phyloP scores from a whole-genome alignment of 768 basidiomycete species.

The Butyriboletus loyo region DNA sequence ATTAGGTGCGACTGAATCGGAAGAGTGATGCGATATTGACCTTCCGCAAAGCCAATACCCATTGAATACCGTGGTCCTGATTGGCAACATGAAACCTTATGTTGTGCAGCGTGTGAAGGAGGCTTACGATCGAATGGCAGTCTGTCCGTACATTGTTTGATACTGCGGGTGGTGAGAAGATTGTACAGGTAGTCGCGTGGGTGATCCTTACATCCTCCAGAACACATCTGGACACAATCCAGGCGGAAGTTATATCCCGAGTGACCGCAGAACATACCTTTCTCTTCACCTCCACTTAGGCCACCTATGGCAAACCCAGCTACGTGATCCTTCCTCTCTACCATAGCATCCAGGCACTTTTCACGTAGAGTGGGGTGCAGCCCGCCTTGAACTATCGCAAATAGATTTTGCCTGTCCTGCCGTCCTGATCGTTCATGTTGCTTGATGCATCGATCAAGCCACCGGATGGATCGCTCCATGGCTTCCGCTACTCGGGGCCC shows the following conservation, averaged over 20 bases:
- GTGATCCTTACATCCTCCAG: conserved; percentile 69
- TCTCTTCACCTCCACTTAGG: conserved; percentile 87
- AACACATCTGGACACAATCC: conserved; percentile 57
- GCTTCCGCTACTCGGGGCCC: conserved; percentile 84
- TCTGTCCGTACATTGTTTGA: conserved; percentile 76
- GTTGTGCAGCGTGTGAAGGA: background rate
- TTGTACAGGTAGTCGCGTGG: background rate
- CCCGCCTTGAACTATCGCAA: conserved; percentile 91
- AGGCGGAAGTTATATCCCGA: conserved; percentile 4
- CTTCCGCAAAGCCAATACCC: conserved; percentile 93
- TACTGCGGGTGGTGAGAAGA: conserved; percentile 41
- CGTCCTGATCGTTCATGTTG: conserved; percentile 69
- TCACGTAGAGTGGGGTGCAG: conserved; percentile 69
- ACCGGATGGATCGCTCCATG: conserved; percentile 83
- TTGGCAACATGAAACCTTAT: conserved; percentile 9
- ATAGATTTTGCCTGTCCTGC: conserved; percentile 71
- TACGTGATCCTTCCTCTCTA: conserved; percentile 66
- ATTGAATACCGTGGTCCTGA: conserved; percentile 87
- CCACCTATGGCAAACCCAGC: conserved; percentile 93
- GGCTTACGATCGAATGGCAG: conserved; percentile 73
- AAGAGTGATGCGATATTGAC: conserved; percentile 34
- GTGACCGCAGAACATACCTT: conserved; percentile 48
- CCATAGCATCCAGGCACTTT: conserved; percentile 78
- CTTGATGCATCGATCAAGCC: conserved; percentile 86
- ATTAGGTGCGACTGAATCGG: background rate